Evolutionary conservation across 345 rosid genomes (phyloP).

Genomic region (Melaleuca quinquenervia): DNA sequence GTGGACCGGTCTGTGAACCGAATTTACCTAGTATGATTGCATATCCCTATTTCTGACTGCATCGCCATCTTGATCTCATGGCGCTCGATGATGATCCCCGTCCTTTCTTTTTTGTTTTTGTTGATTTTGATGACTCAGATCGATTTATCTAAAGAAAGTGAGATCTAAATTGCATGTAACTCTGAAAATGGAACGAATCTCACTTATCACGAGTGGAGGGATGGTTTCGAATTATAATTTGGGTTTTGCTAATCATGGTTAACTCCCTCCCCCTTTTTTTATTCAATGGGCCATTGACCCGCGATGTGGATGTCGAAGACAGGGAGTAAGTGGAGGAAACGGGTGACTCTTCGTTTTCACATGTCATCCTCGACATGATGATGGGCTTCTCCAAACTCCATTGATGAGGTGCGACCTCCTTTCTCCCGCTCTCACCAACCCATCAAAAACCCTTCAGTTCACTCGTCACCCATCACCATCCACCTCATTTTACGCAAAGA

Average conservation of each 20-base stretch:
- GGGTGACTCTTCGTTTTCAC: not conserved
- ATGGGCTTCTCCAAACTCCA: not conserved
- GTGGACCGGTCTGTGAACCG: too few relatives aligned
- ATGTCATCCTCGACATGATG: not conserved
- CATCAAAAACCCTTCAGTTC: not conserved
- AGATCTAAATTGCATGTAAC: not conserved
- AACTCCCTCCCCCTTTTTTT: too few relatives aligned
- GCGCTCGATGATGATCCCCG: not conserved
- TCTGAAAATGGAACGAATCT: not conserved
- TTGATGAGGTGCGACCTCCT: not conserved
- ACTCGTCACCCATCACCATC: not conserved
- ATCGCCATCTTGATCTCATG: not conserved
- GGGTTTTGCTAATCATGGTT: too few relatives aligned
- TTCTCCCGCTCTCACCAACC: not conserved
- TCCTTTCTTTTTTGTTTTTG: not conserved
- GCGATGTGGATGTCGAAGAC: not conserved
- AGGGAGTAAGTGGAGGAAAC: not conserved
- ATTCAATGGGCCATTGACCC: not conserved
- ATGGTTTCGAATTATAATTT: too few relatives aligned
- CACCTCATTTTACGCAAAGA: not conserved
- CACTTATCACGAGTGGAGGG: not conserved
- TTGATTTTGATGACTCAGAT: too few relatives aligned
- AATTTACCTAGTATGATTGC: too few relatives aligned
- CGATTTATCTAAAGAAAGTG: not conserved
- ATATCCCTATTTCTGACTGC: too few relatives aligned